These are phyloP conservation scores for Funneliformis caledonium DNA, from an alignment of 371 early-diverging fungal genomes.

Conservation along the genomic window DNA sequence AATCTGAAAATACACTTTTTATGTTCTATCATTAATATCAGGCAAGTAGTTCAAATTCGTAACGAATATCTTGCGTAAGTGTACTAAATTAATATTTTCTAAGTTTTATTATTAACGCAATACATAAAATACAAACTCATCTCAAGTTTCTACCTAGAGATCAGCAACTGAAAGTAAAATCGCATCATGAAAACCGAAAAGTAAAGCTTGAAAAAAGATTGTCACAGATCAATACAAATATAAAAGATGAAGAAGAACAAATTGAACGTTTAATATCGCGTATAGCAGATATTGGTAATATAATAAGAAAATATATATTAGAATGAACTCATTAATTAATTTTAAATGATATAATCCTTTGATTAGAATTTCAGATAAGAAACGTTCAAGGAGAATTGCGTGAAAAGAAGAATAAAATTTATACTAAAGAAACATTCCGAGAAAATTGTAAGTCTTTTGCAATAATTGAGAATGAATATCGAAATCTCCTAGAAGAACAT, in stretches of 20 bases:
- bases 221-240: not conserved
- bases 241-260: slow-evolving; percentile 9
- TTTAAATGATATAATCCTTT: not conserved
- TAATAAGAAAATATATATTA: not conserved
- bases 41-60: slow-evolving; percentile 6
- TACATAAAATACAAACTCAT: not conserved
- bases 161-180: not conserved
- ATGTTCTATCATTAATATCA: not conserved
- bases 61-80: not conserved
- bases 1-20: not conserved
- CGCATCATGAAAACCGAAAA: slow-evolving; percentile 27
- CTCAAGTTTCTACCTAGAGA: not conserved
- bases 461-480: not conserved
- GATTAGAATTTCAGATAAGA: slow-evolving; percentile 24
- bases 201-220: slow-evolving; percentile 32
- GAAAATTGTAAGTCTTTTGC: not conserved
- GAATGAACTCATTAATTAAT: not conserved
- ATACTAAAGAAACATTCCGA: slow-evolving; percentile 23
- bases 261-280: slow-evolving; percentile 1
- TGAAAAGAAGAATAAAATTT: slow-evolving; percentile 37
- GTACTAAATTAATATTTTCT: too few relatives aligned
- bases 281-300: slow-evolving; percentile 30
- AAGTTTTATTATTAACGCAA: not conserved
- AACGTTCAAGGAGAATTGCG: slow-evolving; percentile 18
- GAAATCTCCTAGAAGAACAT: slow-evolving; percentile 4